Conservation (phyloP, 140 eudicot species). For the Anethum foeniculum region DNA sequence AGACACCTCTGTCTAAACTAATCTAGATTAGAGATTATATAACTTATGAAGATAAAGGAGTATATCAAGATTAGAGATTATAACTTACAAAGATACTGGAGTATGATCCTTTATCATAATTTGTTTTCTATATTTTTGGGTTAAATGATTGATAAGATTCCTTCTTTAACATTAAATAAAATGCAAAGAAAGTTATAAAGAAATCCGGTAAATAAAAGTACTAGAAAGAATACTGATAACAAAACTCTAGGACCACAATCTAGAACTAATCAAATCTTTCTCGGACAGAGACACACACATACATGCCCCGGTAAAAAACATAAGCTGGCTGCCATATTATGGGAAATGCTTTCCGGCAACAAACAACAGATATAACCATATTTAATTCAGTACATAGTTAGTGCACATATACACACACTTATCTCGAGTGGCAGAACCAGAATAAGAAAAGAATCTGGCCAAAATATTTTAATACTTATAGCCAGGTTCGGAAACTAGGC, state of each 20-base stretch:
- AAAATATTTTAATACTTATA: neutral
- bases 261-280: neutral
- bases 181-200: neutral
- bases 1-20: neutral
- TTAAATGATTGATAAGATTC: neutral
- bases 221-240: neutral
- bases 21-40: neutral
- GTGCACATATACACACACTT: neutral
- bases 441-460: neutral
- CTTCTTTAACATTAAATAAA: neutral
- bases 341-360: neutral
- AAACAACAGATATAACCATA: neutral
- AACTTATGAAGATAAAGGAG: neutral
- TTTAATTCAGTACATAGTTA: neutral
- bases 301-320: neutral
- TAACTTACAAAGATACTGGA: neutral
- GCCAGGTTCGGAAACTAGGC: neutral
- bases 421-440: neutral
- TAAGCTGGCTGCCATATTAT: neutral
- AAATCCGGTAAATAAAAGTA: neutral
- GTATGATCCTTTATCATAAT: neutral
- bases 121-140: neutral
- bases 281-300: neutral
- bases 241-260: neutral
- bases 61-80: too few species aligned